phyloP scores from a whole-genome alignment of 768 basidiomycete species.

The Amanita pseudoporphyria region DNA sequence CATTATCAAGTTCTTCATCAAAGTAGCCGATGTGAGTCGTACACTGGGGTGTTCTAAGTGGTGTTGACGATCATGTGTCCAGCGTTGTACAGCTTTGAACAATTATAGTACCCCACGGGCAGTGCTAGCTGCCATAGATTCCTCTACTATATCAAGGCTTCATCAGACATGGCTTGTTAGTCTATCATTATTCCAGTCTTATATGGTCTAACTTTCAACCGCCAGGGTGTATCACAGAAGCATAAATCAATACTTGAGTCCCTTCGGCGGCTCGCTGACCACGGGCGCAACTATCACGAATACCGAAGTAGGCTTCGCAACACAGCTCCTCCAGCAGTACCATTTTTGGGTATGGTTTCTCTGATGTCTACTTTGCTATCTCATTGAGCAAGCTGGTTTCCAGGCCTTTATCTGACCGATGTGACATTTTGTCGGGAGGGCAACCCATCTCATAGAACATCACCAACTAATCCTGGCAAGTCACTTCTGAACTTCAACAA shows the following conservation, averaged over 20 bases:
- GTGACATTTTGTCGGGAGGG: conserved; percentile 95
- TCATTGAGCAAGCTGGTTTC: conserved; percentile 7
- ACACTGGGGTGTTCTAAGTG: conserved; percentile 5
- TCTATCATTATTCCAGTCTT: conserved; percentile 7
- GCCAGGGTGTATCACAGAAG: conserved; percentile 77
- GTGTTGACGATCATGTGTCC: conserved; percentile 7
- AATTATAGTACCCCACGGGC: conserved; percentile 94
- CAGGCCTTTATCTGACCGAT: conserved; percentile 83
- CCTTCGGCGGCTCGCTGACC: conserved; percentile 82
- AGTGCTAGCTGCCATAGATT: conserved; percentile 90
- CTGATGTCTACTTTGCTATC: background rate
- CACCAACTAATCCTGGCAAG: conserved; percentile 65
- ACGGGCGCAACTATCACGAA: conserved; percentile 82
- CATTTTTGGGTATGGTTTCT: conserved; percentile 70
- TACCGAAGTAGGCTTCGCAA: conserved; percentile 84
- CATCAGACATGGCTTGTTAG: conserved; percentile 91
- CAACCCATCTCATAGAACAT: conserved; percentile 76
- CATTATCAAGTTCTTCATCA: conserved; percentile 88
- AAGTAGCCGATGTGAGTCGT: conserved; percentile 74
- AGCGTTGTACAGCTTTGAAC: conserved; percentile 77
- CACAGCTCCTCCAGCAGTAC: conserved; percentile 86
- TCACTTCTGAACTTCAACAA: conserved; percentile 94
- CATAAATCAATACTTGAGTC: conserved; percentile 70
- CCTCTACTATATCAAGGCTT: conserved; percentile 86
- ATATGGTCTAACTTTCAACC: background rate